Percentiles rank a stretch among this genome's conserved stretches.
Evolutionary conservation across 306 rosid species (phyloP).

Genomic region (Prunus mongolica): DNA sequence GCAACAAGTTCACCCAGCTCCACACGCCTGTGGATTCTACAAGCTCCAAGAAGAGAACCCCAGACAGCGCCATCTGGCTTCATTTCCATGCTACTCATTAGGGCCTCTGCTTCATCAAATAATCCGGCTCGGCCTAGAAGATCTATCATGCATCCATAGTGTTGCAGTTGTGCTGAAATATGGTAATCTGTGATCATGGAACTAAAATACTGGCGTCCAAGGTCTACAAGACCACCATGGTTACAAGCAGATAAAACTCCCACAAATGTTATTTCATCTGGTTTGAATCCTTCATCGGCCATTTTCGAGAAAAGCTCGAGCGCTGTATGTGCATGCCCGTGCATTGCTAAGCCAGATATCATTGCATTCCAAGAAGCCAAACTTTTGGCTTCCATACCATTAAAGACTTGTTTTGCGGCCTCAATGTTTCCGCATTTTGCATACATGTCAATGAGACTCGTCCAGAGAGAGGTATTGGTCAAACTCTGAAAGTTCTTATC

Average conservation of each 20-base stretch:
- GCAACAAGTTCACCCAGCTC: slow-evolving; percentile 68
- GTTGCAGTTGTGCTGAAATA: slow-evolving; percentile 59
- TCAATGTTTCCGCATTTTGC: slow-evolving; percentile 75
- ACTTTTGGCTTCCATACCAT: slow-evolving; percentile 40
- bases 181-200: slow-evolving; percentile 51
- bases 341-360: slow-evolving; percentile 72
- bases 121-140: slow-evolving; percentile 66
- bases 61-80: slow-evolving; percentile 83
- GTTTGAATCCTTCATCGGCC: slow-evolving; percentile 44
- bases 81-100: slow-evolving; percentile 61
- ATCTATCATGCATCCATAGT: slow-evolving; percentile 81
- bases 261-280: slow-evolving; percentile 77
- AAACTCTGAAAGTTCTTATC: slow-evolving; percentile 42
- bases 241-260: slow-evolving; percentile 83
- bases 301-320: slow-evolving; percentile 49
- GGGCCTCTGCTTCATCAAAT: slow-evolving; percentile 64
- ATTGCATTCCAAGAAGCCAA: slow-evolving; percentile 87
- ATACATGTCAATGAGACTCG: slow-evolving; percentile 75
- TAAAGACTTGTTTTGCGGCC: slow-evolving; percentile 61
- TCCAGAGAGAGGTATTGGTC: slow-evolving; percentile 53
- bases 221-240: slow-evolving; percentile 63
- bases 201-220: slow-evolving; percentile 49
- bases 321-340: slow-evolving; percentile 59
- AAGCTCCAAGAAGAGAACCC: slow-evolving; percentile 88
- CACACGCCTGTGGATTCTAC: slow-evolving; percentile 54